These are phyloP conservation scores for Pseudogymnoascus sp. DNA, from an alignment of 2,329 filamentous ascomycete genomes.

Conservation along the genomic window DNA sequence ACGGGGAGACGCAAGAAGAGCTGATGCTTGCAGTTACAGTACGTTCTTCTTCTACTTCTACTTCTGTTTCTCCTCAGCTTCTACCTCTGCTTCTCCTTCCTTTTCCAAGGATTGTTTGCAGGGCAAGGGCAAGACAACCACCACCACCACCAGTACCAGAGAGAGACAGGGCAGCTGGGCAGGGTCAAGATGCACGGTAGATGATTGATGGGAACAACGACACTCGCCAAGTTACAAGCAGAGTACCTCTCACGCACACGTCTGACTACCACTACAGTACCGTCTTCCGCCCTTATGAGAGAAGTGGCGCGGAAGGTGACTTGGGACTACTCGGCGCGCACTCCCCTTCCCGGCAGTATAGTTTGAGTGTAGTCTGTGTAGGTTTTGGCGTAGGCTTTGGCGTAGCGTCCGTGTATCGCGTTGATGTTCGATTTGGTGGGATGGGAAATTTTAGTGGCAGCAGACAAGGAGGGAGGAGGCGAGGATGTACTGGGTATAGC, in stretches of 20 bases:
- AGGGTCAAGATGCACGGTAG: neutral
- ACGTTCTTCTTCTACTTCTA: neutral
- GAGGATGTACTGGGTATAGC: neutral
- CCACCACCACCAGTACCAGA: too few relatives aligned
- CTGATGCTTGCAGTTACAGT: neutral
- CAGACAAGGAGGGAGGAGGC: too few relatives aligned
- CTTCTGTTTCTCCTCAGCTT: neutral
- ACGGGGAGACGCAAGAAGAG: neutral
- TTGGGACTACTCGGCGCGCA: neutral
- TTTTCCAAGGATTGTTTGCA: neutral
- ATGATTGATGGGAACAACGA: neutral
- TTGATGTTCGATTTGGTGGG: neutral
- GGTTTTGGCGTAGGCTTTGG: neutral
- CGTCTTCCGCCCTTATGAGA: neutral
- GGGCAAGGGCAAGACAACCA: neutral
- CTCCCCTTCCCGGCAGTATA: neutral
- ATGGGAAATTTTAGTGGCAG: neutral
- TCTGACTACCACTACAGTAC: too few relatives aligned
- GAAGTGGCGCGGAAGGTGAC: neutral
- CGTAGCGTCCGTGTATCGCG: neutral
- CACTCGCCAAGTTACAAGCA: too few relatives aligned
- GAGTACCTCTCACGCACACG: too few relatives aligned
- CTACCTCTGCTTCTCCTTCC: neutral
- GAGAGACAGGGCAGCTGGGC: neutral
- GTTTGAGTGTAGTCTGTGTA: neutral